These are phyloP conservation scores for Salicornia ramosissima DNA, from an alignment of 148 eudicot genomes.

Conservation along the genomic window DNA sequence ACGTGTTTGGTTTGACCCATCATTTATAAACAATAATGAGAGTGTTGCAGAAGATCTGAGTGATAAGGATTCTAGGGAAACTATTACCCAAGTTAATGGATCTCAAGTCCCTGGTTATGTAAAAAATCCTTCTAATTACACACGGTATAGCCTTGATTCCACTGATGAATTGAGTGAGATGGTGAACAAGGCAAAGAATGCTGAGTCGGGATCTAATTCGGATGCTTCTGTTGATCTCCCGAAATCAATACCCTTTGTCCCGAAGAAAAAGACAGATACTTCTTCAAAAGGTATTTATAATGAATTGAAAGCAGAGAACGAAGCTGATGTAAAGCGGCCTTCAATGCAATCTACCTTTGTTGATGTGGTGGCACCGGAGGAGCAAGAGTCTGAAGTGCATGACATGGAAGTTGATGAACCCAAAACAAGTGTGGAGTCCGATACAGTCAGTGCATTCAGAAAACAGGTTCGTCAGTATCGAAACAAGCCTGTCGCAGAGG, in stretches of 20 bases:
- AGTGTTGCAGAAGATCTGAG: constrained; percentile 8
- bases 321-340: constrained; percentile 18
- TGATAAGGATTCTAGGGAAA: not conserved
- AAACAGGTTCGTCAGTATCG: constrained; percentile 40
- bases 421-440: constrained; percentile 17
- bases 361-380: constrained; percentile 28
- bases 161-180: constrained; percentile 26
- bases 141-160: constrained; percentile 41
- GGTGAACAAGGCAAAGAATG: constrained; percentile 17
- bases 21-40: constrained; percentile 21
- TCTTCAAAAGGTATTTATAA: constrained; percentile 11
- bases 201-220: constrained; percentile 5
- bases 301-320: constrained; percentile 14
- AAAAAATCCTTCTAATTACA: constrained; percentile 43
- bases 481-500: constrained; percentile 35
- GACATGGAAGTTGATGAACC: constrained; percentile 36
- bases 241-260: constrained; percentile 33
- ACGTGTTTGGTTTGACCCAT: constrained; percentile 52
- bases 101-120: constrained; percentile 41
- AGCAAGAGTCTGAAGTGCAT: constrained; percentile 19
- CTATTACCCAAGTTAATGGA: constrained; percentile 4
- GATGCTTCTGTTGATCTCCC: constrained; percentile 24
- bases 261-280: constrained; percentile 38
- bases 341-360: constrained; percentile 19
- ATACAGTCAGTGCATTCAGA: constrained; percentile 3